Evolutionary conservation across 148 eudicot species (phyloP).

Genomic region (Dianthus caryophyllus): DNA sequence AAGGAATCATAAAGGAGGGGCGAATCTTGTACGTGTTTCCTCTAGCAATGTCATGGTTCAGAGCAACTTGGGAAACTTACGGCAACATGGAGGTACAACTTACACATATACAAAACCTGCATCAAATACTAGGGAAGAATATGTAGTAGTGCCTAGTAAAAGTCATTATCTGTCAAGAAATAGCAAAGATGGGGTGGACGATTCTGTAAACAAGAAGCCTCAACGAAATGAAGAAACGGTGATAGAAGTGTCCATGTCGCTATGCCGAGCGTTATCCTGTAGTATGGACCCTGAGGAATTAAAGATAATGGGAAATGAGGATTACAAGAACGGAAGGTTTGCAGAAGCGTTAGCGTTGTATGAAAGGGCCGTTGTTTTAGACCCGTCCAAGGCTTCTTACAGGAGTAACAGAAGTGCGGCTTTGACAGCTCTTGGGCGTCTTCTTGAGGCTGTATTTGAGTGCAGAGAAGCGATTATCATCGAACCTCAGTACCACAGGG

Average conservation of each 20-base stretch:
- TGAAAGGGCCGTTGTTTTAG: slow-evolving; percentile 85
- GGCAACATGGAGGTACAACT: slow-evolving; percentile 36
- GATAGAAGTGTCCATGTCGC: slow-evolving; percentile 33
- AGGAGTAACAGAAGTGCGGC: slow-evolving; percentile 91
- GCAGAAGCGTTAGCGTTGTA: slow-evolving; percentile 83
- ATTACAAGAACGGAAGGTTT: slow-evolving; percentile 84
- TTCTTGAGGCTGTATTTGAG: slow-evolving; percentile 90
- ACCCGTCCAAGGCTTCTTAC: slow-evolving; percentile 77
- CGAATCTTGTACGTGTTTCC: slow-evolving; percentile 54
- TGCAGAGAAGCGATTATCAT: slow-evolving; percentile 82
- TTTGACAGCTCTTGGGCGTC: slow-evolving; percentile 74
- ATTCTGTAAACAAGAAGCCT: slow-evolving; percentile 41
- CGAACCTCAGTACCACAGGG: slow-evolving; percentile 78
- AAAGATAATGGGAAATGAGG: slow-evolving; percentile 90
- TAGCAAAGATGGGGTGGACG: slow-evolving; percentile 33
- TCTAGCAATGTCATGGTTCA: slow-evolving; percentile 71
- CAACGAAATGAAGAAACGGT: slow-evolving; percentile 18
- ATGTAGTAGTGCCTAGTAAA: slow-evolving; percentile 3
- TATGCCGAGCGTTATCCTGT: slow-evolving; percentile 79
- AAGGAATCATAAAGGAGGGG: slow-evolving; percentile 33
- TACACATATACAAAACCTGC: slow-evolving; percentile 20
- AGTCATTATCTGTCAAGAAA: slow-evolving; percentile 17
- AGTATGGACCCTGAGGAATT: slow-evolving; percentile 94
- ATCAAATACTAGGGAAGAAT: slow-evolving; percentile 10
- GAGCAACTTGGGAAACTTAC: slow-evolving; percentile 66